Conservation (phyloP, 192 early-diverging fungal genomes). For the Gaertneriomyces sp. region DNA sequence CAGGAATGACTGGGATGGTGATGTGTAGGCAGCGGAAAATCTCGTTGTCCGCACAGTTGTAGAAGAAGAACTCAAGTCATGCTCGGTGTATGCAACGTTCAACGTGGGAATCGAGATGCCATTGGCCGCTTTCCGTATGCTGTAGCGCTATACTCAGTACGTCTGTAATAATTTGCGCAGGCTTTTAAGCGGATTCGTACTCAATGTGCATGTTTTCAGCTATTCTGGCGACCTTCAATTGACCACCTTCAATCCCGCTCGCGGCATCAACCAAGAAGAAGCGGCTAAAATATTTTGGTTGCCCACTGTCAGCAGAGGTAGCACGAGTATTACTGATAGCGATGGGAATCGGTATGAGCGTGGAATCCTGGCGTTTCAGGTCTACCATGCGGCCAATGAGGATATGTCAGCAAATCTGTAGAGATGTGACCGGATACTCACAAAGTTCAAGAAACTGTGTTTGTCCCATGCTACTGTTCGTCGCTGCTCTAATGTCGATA, state of each 20-base stretch:
- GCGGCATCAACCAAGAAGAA: slow-evolving; percentile 48
- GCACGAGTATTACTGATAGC: slow-evolving; percentile 45
- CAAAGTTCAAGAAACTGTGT: not conserved
- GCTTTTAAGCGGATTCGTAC: slow-evolving; percentile 30
- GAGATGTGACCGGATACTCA: not conserved
- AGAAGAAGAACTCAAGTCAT: slow-evolving; percentile 25
- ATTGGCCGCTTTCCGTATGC: slow-evolving; percentile 29
- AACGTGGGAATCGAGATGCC: slow-evolving; percentile 47
- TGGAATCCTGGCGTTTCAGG: slow-evolving; percentile 32
- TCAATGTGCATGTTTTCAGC: slow-evolving; percentile 26
- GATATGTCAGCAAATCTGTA: slow-evolving; percentile 3
- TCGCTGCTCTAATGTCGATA: not conserved
- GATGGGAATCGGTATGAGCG: slow-evolving; percentile 33
- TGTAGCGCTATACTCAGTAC: slow-evolving; percentile 6
- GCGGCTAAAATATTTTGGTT: slow-evolving; percentile 36
- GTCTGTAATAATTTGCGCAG: slow-evolving; percentile 1
- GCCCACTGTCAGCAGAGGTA: slow-evolving; percentile 5
- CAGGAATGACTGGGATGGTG: slow-evolving; percentile 26
- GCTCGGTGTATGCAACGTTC: slow-evolving; percentile 46
- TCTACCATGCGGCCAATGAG: not conserved
- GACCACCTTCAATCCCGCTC: slow-evolving; percentile 41
- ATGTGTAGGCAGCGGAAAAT: slow-evolving; percentile 36
- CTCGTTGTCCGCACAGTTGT: slow-evolving; percentile 15
- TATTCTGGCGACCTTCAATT: slow-evolving; percentile 34
- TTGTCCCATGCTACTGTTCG: not conserved